A percentile compares a stretch with the other conserved stretches of the same genome.
These are phyloP conservation scores for Cercospora sp. DNA, from an alignment of 2,329 filamentous ascomycete genomes.

Conservation along the genomic window DNA sequence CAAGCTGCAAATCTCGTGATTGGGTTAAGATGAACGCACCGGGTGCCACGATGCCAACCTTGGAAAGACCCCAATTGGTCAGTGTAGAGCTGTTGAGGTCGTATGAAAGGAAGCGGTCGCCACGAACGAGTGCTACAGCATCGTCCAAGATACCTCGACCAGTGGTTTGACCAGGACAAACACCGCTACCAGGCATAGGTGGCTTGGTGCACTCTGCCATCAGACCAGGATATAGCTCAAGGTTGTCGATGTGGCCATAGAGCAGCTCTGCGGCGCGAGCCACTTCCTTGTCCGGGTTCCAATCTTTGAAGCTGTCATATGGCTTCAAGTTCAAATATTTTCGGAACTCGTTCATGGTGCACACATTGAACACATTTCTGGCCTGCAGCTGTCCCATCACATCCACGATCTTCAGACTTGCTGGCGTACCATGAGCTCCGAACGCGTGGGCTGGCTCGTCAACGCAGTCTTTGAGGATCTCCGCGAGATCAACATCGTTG, in stretches of 20 bases:
- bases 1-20: background rate
- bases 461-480: constrained; percentile 50
- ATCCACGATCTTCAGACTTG: constrained; percentile 51
- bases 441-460: constrained; percentile 55
- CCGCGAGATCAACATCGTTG: constrained; percentile 48
- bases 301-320: constrained; percentile 41
- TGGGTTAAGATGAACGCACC: background rate
- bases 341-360: constrained; percentile 53
- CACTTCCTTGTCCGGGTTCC: constrained; percentile 42
- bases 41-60: constrained; percentile 48
- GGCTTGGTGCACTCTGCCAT: constrained; percentile 59
- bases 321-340: constrained; percentile 42
- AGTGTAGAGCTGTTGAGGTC: constrained; percentile 53
- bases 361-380: constrained; percentile 51
- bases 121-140: constrained; percentile 51
- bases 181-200: constrained; percentile 50
- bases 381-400: constrained; percentile 53
- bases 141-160: constrained; percentile 52
- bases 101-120: constrained; percentile 51
- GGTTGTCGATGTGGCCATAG: constrained; percentile 52
- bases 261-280: constrained; percentile 49
- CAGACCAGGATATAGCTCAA: constrained; percentile 62
- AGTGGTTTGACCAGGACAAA: constrained; percentile 50
- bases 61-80: constrained; percentile 54
- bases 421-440: constrained; percentile 52